These are phyloP conservation scores for Cordyceps farinosa DNA, from an alignment of 2,329 filamentous ascomycete genomes.

Conservation along the genomic window DNA sequence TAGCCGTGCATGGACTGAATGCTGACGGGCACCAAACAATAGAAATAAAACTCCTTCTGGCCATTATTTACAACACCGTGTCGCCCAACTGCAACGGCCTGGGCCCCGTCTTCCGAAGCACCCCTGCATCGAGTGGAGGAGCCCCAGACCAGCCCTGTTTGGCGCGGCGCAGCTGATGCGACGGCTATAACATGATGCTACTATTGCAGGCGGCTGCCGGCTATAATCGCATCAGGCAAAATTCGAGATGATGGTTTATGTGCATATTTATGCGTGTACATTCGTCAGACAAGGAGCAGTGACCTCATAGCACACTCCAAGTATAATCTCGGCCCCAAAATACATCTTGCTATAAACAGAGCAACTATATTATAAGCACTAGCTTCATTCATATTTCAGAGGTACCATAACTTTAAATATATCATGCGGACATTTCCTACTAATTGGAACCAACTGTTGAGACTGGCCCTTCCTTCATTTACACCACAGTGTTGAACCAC, in stretches of 20 bases:
- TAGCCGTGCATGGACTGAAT: neutral
- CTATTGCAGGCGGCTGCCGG: neutral
- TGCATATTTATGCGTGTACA: neutral
- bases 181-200: neutral
- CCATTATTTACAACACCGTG: too few species aligned
- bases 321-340: neutral
- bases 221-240: neutral
- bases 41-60: neutral
- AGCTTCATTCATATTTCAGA: neutral
- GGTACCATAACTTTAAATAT: neutral
- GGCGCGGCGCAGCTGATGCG: neutral
- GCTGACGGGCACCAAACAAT: neutral
- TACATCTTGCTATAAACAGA: neutral
- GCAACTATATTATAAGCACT: neutral
- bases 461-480: neutral
- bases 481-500: neutral
- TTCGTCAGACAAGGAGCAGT: neutral
- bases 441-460: neutral
- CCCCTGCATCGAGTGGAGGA: neutral
- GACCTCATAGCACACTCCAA: too few species aligned
- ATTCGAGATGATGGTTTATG: neutral
- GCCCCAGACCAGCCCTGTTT: constrained; percentile 1
- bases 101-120: neutral
- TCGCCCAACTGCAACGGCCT: neutral
- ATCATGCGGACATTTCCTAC: neutral